Evolutionary conservation across 768 basidiomycete genomes (phyloP).

Genomic region (Leucosporidium yakuticum): DNA sequence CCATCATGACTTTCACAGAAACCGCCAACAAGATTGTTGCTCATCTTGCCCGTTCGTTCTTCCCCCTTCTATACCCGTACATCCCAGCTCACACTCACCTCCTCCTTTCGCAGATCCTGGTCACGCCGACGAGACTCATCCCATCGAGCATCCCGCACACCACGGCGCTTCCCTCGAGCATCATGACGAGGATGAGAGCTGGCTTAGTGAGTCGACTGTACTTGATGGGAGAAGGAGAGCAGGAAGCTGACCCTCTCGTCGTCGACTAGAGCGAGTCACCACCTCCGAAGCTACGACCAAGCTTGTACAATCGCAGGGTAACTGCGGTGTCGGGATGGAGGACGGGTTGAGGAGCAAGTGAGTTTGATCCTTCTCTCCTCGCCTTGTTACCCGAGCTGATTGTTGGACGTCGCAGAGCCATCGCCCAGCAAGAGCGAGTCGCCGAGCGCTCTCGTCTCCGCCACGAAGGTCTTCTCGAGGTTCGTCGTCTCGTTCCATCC

Average conservation of each 20-base stretch:
- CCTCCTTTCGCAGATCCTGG: background rate
- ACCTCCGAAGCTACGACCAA: background rate
- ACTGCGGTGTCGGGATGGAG: slow-evolving; percentile 1
- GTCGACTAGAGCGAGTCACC: background rate
- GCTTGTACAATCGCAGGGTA: background rate
- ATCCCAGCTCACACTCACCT: too few species aligned
- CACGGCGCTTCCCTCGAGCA: slow-evolving; percentile 2
- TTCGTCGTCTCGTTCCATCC: background rate
- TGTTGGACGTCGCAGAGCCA: background rate
- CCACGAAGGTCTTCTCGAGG: slow-evolving; percentile 1
- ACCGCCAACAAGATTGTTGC: too few species aligned
- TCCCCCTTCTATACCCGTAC: too few species aligned
- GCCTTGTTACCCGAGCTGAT: background rate
- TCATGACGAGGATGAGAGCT: background rate
- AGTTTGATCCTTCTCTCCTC: background rate
- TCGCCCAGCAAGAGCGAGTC: slow-evolving; percentile 3
- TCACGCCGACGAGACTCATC: background rate
- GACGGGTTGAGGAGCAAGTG: background rate
- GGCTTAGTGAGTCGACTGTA: background rate
- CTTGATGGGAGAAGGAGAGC: background rate
- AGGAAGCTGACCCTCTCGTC: background rate
- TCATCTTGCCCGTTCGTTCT: too few species aligned
- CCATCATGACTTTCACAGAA: too few species aligned
- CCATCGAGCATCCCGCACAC: slow-evolving; percentile 4
- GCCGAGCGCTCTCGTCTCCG: slow-evolving; percentile 4